These are phyloP conservation scores for Auricularia sp. DNA, from an alignment of 768 basidiomycete genomes.

Conservation along the genomic window DNA sequence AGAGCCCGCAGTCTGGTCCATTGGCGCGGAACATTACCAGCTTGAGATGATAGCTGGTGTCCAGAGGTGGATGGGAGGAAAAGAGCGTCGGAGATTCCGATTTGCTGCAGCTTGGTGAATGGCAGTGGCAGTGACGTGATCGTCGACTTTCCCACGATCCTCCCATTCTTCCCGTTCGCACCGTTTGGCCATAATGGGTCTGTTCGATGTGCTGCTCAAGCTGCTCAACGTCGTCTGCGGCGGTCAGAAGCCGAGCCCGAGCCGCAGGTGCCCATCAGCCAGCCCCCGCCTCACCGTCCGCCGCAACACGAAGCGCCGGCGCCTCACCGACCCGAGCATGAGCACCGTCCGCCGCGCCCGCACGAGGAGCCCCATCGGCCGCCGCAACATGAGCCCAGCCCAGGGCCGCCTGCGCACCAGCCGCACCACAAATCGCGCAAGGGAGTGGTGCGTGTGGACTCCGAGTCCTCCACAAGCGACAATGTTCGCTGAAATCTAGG, in stretches of 20 bases:
- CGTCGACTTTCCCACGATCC: no score
- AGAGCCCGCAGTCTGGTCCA: no score
- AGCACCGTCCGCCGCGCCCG: slow-evolving; percentile 11
- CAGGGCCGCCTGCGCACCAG: slow-evolving; percentile 23
- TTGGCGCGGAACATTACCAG: no score
- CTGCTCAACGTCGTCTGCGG: slow-evolving; percentile 1
- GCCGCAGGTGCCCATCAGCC: slow-evolving; percentile 8
- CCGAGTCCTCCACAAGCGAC: no score
- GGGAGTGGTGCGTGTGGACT: neutral
- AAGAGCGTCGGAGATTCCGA: no score
- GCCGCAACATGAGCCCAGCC: slow-evolving; percentile 12
- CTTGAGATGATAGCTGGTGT: no score
- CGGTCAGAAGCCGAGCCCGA: neutral
- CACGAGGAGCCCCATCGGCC: neutral
- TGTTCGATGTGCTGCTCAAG: neutral
- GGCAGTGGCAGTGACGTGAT: no score
- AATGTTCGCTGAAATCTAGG: neutral
- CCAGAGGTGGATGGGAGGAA: no score
- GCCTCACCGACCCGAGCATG: slow-evolving; percentile 13
- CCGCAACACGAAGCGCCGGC: slow-evolving; percentile 13
- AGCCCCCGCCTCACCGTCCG: slow-evolving; percentile 11
- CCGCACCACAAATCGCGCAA: neutral
- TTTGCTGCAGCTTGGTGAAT: no score
- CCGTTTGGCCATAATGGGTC: neutral
- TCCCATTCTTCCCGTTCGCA: no score